Base-by-base conservation (phyloP, 2,329 filamentous ascomycete species). In the Epichloe sp. region DNA sequence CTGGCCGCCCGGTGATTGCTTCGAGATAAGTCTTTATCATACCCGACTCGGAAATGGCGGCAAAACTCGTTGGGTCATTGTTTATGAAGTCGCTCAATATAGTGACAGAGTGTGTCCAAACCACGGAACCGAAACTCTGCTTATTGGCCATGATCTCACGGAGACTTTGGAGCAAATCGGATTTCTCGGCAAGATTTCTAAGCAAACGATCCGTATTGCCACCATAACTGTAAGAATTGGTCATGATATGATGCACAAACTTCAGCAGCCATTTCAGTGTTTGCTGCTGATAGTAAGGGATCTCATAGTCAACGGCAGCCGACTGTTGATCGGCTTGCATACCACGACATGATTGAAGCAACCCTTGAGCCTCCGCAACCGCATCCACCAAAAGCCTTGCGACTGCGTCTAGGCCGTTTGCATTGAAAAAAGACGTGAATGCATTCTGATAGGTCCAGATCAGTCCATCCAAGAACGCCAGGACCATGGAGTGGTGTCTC, bases 31-130 rank as follows among this genome's bases (percentile, higher is more conserved):
- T 87, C 63, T 85, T 85, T 60, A 93, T 90, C 59, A 98, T 77
- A 21, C 89, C 89, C 48, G 93, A 91, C 68, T 99, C 93, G 14
- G 88, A 88, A 57, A 99, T 93, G 23, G 95, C 88, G 31, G 88
- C 85, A 65, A 95, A 98, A 66, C 93, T 98, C 0, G 93, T 98
- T 0, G 93, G 93, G 62, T 98, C 93, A 63, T 97, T 96, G 68
- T 99, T 94, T 60, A 99, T 95, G 67, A 98, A 98, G 59, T 88
- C 91, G 62, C 88, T 93, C 48, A 98, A 73, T 52, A 96, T 91
- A 50, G 85, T 90, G 55, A 95, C 88, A 6, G 89, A 86, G 64
- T 90, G 90, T 47, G 89, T 95, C 93, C 93, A 99, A 5, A 97
- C 88, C 53, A 93, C 85, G 2, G 91, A 93, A 12, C 93, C 93